Base-by-base conservation (phyloP, 257 asterid species). In the Ocimum tenuiflorum region DNA sequence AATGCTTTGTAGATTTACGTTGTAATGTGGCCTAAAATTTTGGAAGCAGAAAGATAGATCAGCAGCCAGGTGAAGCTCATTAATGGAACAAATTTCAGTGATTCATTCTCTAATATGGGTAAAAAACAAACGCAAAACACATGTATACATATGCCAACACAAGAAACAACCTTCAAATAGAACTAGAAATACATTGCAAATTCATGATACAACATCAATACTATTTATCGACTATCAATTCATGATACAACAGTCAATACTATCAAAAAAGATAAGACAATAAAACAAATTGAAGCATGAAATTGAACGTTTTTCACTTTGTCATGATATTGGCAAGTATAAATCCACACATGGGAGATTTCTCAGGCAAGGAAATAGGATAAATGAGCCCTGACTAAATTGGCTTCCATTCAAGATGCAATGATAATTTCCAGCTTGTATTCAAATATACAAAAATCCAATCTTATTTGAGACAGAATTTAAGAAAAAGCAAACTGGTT, bases 1-100 rank as follows among this genome's bases (percentile, higher is more conserved):
- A 50, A 94, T 90, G 70, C 95, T 90, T 79, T 79, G 83, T 70
- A 94, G 83, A 82, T 86, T 79, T 60, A 94, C 74, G 51, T 90
- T 94, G 83, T 94, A 94, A 79, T 94, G 99, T 43, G 97, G 85
- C 95, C 99, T 94, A 86, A 70, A 55, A 65, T 45, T 52, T 36
- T n/a, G 38, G 19, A 60, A 38, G 48, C 62, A 24, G 52, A 31
- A 69, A 27, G 61, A 68, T 6, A 31, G 57, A 54, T 51, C 57
- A 49, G 31, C 29, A 4, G 6, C 18, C 33, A 12, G 13, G 33
- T 55, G 57, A 39, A 1, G 31, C 45, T 45, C 43, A 58, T 14
- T 14, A 4, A 38, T 19, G 27, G 33, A 48, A 11, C 17, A 22
- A 38, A 15, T 39, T 24, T 17, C 9, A 8, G 36, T 14, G 46